Evolutionary conservation across 257 asterid species (phyloP).

Genomic region (Nicotiana paniculata): DNA sequence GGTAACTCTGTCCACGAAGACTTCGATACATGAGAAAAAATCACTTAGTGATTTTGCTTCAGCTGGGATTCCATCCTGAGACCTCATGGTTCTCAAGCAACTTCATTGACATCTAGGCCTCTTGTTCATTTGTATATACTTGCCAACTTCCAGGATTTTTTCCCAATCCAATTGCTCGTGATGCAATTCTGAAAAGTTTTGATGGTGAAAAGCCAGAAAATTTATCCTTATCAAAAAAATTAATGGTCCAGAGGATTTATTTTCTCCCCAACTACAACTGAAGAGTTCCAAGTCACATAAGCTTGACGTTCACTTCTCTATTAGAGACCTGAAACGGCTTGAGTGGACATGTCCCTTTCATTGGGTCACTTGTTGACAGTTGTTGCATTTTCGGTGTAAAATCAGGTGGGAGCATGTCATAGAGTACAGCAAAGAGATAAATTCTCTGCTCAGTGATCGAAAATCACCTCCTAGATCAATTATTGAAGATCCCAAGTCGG

Average conservation of each 20-base stretch:
- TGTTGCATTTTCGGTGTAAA: not conserved
- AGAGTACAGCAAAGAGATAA: slow-evolving; percentile 83
- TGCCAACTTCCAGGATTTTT: not conserved
- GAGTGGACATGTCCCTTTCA: not conserved
- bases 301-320: not conserved
- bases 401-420: slow-evolving; percentile 81
- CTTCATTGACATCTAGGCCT: not conserved
- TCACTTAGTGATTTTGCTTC: no score
- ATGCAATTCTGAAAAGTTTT: not conserved
- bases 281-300: not conserved
- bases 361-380: not conserved
- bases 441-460: slow-evolving; percentile 57
- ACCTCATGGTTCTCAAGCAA: no score
- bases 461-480: slow-evolving; percentile 37
- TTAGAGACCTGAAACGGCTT: not conserved
- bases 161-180: not conserved
- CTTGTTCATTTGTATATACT: not conserved
- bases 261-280: no score
- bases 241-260: no score
- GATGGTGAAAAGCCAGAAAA: not conserved
- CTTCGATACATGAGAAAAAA: no score
- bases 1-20: no score
- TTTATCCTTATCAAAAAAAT: no score
- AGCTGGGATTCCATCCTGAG: no score
- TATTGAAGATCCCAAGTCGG: slow-evolving; percentile 65